A percentile compares a stretch with the other conserved stretches of the same genome.
These are phyloP conservation scores for Macaranga tanarius DNA, from an alignment of 441 rosid species.

Conservation along the genomic window DNA sequence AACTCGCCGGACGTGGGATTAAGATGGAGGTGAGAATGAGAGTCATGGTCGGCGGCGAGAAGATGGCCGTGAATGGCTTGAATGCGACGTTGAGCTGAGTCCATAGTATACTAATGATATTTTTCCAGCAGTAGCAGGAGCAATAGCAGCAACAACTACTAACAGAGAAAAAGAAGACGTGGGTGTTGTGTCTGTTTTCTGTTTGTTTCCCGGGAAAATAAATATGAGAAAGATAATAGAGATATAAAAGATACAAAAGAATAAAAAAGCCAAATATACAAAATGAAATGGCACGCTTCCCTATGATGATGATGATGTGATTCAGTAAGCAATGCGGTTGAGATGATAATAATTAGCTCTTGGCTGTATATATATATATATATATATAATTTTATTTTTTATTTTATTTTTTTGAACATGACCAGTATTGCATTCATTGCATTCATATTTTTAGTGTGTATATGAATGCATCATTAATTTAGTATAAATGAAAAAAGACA, in stretches of 20 bases:
- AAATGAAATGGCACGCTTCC: conserved; percentile 25
- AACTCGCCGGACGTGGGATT: conserved; percentile 80
- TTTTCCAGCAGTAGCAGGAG: neutral
- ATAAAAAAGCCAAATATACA: neutral
- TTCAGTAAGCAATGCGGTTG: neutral
- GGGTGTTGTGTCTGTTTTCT: neutral
- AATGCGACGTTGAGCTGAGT: conserved; percentile 67
- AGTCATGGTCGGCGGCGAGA: conserved; percentile 34
- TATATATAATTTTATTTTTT: no score
- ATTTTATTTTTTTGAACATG: no score
- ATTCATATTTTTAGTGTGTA: no score
- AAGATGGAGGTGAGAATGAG: conserved; percentile 47
- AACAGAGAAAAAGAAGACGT: neutral
- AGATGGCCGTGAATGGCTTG: conserved; percentile 68
- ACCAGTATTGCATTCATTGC: no score
- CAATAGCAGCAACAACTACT: neutral
- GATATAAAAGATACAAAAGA: neutral
- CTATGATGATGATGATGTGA: conserved; percentile 3
- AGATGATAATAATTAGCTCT: neutral
- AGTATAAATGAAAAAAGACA: no score
- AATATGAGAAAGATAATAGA: neutral
- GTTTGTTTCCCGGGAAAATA: conserved; percentile 31
- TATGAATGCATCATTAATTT: no score
- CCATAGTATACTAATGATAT: conserved; percentile 19
- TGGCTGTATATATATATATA: no score